These are phyloP conservation scores for Russula sp. DNA, from an alignment of 768 basidiomycete species.

Conservation along the genomic window DNA sequence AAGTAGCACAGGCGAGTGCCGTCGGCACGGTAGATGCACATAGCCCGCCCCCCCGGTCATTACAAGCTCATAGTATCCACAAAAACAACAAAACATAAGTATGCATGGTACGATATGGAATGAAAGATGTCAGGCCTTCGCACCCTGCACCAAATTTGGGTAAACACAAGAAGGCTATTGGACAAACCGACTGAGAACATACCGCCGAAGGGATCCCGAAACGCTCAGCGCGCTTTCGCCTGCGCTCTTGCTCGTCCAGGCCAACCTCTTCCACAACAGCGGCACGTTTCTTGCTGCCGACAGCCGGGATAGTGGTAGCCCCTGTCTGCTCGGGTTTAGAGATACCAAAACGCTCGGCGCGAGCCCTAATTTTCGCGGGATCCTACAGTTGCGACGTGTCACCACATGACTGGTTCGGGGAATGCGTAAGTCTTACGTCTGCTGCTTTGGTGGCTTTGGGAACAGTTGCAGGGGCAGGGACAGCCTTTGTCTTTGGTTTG, in stretches of 20 bases:
- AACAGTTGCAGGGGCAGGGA: conserved; percentile 19
- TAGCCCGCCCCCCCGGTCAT: background rate
- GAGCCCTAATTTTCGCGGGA: conserved; percentile 41
- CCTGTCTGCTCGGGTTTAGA: conserved; percentile 1
- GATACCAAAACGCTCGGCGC: conserved; percentile 50
- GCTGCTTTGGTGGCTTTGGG: conserved; percentile 13
- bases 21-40: background rate
- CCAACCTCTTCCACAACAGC: conserved; percentile 34
- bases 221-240: conserved; percentile 21
- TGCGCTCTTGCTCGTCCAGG: conserved; percentile 17
- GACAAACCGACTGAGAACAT: background rate
- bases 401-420: background rate
- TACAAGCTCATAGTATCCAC: conserved; percentile 4
- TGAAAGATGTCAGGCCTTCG: conserved; percentile 9
- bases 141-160: background rate
- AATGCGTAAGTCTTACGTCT: background rate
- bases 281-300: conserved; percentile 28
- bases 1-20: background rate
- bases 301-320: conserved; percentile 1
- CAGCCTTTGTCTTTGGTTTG: conserved; percentile 24
- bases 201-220: conserved; percentile 15
- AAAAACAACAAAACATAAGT: background rate
- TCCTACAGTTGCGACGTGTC: conserved; percentile 9
- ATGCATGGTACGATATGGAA: background rate
- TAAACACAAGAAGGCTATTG: background rate